phyloP scores from a whole-genome alignment of 768 basidiomycete species.

The Mycena leptocephala region DNA sequence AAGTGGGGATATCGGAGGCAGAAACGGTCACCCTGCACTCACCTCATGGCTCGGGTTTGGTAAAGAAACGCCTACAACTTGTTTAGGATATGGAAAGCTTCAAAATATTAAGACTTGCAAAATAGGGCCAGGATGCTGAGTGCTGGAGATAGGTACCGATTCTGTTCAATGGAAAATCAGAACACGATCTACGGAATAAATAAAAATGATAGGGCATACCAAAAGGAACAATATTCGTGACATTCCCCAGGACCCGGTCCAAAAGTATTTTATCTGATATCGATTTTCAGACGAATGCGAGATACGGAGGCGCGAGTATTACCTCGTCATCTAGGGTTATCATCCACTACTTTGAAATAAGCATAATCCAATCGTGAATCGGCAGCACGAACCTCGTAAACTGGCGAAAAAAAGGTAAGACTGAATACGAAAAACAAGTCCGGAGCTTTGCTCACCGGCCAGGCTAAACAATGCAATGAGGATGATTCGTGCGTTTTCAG shows the following conservation, averaged over 20 bases:
- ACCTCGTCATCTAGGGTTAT: conserved; percentile 60
- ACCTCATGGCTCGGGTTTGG: conserved; percentile 45
- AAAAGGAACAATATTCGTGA: conserved; percentile 56
- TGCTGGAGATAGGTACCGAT: conserved; percentile 50
- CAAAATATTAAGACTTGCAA: conserved; percentile 1
- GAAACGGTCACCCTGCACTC: conserved; percentile 18
- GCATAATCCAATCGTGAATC: not conserved
- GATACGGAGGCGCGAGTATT: not conserved
- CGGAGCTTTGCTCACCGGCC: conserved; percentile 3
- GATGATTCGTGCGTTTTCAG: conserved; percentile 29
- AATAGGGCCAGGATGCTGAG: conserved; percentile 36
- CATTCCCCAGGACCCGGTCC: conserved; percentile 54
- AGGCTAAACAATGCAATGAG: conserved; percentile 34
- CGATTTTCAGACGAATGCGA: not conserved
- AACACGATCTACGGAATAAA: not conserved
- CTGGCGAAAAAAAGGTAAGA: not conserved
- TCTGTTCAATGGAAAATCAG: conserved; percentile 38
- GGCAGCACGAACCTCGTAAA: conserved; percentile 34
- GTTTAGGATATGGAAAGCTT: conserved; percentile 36
- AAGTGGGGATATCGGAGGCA: not conserved
- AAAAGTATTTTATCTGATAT: conserved; percentile 56
- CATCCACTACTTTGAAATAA: conserved; percentile 28
- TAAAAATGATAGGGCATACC: conserved; percentile 40
- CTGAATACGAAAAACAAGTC: not conserved
- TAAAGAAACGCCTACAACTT: conserved; percentile 41